phyloP scores from a whole-genome alignment of 2,329 filamentous ascomycete genomes.

The Talaromyces albobiverticillius region DNA sequence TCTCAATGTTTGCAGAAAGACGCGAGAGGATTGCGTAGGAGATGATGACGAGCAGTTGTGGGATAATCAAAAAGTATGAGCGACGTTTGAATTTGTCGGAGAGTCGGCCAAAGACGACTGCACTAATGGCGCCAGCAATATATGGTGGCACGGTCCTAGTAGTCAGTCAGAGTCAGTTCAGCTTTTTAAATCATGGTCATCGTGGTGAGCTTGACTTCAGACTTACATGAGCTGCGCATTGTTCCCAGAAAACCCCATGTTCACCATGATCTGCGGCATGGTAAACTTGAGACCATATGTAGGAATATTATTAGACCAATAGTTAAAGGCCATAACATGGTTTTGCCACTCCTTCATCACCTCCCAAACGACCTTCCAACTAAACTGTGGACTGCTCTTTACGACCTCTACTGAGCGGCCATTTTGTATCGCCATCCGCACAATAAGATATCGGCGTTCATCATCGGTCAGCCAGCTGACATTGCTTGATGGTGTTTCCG shows the following conservation, averaged over 20 bases:
- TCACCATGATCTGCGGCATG: constrained; percentile 40
- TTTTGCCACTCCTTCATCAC: constrained; percentile 51
- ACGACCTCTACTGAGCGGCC: no score
- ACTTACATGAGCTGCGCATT: constrained; percentile 46
- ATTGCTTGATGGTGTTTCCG: constrained; percentile 40
- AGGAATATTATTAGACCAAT: background rate
- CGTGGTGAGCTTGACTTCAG: no score
- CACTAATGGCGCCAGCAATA: constrained; percentile 23
- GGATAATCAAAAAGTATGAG: constrained; percentile 17
- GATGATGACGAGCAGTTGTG: background rate
- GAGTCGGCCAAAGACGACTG: constrained; percentile 19
- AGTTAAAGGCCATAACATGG: constrained; percentile 36
- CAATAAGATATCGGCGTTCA: constrained; percentile 42
- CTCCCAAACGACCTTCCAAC: constrained; percentile 29
- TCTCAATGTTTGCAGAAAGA: background rate
- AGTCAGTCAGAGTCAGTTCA: no score
- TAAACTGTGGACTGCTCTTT: constrained; percentile 24
- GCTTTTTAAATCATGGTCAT: no score
- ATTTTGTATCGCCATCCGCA: no score
- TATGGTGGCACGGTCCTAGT: constrained; percentile 25
- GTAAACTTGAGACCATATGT: constrained; percentile 26
- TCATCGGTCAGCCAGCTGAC: constrained; percentile 37
- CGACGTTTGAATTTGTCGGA: constrained; percentile 25
- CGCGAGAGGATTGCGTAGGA: background rate
- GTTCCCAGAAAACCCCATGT: constrained; percentile 40